Base-by-base conservation (phyloP, 2,329 filamentous ascomycete species). In the Hypoxylon sp. region DNA sequence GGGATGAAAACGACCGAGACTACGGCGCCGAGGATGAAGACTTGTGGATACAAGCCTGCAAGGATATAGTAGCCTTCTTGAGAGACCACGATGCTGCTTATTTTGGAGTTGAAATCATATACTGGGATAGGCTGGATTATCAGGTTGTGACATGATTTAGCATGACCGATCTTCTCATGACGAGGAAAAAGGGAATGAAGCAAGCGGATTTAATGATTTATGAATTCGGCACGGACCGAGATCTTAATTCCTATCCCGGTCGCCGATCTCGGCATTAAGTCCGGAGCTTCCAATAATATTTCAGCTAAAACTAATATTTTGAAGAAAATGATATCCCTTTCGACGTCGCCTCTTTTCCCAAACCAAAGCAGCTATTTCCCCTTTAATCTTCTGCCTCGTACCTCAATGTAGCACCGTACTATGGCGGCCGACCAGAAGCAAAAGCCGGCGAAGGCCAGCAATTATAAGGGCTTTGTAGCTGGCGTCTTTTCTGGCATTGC, bases 401-500 rank as follows among this genome's bases (percentile, higher is more conserved):
- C n/a, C 49, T 63, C 61, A 52, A 71, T 73, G 71, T 72, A 72
- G 69, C 56, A 60, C 45, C 7, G 38, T 43, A 61, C 9, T 21
- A 77, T 76, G 76, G 72, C 75, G 60, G 74, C 73, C 72, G 74
- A 74, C 69, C 71, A 72, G 67, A 80, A 81, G 77, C 78, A 80
- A 77, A 75, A 74, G 62, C 70, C 74, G 57, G 74, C 70, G 21
- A 65, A 69, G 51, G 68, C 73, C 59, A 66, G 60, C 74, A 87
- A 92, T 78, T 98, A 98, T 84, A 94, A 93, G 76, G 96, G 95
- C n/a, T 99, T 98, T 78, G 93, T 98, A 28, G 96, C 93, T 0
- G 96, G 96, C n/a, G 89, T 98, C 5, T 98, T 98, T 78, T 97
- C 93, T 38, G 96, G 96, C 23, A 91, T 98, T 75, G 90, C 94